phyloP scores from a whole-genome alignment of 768 basidiomycete genomes.

The Vishniacozyma victoriae region DNA sequence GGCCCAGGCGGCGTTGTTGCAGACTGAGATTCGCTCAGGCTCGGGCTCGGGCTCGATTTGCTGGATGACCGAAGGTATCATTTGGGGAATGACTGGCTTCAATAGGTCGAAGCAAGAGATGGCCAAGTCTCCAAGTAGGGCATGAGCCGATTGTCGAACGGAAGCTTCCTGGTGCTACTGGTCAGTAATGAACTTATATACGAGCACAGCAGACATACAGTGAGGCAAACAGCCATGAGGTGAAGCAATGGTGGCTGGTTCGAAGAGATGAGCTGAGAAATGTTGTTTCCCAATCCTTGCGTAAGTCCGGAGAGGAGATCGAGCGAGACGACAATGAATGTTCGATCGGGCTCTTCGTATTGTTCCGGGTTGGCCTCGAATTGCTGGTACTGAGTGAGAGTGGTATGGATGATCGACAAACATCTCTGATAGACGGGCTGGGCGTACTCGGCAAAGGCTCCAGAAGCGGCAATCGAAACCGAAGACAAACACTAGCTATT shows the following conservation, averaged over 20 bases:
- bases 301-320: slow-evolving; percentile 92
- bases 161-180: slow-evolving; percentile 79
- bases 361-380: slow-evolving; percentile 77
- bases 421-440: slow-evolving; percentile 89
- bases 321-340: slow-evolving; percentile 96
- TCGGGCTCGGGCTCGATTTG: slow-evolving; percentile 92
- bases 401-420: slow-evolving; percentile 71
- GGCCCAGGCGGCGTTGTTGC: slow-evolving; percentile 99
- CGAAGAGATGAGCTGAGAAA: slow-evolving; percentile 65
- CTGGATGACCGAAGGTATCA: slow-evolving; percentile 81
- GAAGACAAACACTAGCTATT: slow-evolving; percentile 80
- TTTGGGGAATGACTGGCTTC: slow-evolving; percentile 74
- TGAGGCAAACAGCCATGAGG: slow-evolving; percentile 79
- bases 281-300: slow-evolving; percentile 76
- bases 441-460: slow-evolving; percentile 80
- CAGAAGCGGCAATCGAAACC: slow-evolving; percentile 91
- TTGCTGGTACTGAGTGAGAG: slow-evolving; percentile 77
- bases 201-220: slow-evolving; percentile 50
- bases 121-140: slow-evolving; percentile 95
- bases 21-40: slow-evolving; percentile 88
- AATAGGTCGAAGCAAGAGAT: slow-evolving; percentile 88
- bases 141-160: slow-evolving; percentile 92
- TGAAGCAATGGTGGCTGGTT: slow-evolving; percentile 72
- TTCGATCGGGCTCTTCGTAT: slow-evolving; percentile 88
- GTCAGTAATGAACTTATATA: neutral